Evolutionary conservation across 768 basidiomycete species (phyloP).

Genomic region (Collybia sordida): DNA sequence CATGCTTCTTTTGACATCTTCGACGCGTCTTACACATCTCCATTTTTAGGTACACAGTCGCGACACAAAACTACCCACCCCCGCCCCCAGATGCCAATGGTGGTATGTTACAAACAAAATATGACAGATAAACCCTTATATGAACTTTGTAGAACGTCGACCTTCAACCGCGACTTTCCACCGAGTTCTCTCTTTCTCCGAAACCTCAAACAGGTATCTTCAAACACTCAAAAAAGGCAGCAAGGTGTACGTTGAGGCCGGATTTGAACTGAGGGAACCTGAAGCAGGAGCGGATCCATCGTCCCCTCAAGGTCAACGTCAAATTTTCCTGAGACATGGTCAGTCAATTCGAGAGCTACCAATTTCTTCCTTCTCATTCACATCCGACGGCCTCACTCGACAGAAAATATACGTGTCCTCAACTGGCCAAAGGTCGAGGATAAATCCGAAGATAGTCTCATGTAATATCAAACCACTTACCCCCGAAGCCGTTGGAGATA

Average conservation of each 20-base stretch:
- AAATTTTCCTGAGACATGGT: conserved; percentile 85
- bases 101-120: conserved; percentile 36
- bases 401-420: conserved; percentile 58
- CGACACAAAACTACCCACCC: conserved; percentile 62
- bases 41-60: conserved; percentile 66
- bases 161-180: conserved; percentile 70
- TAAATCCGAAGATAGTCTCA: conserved; percentile 8
- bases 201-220: conserved; percentile 60
- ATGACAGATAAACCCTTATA: not conserved
- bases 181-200: conserved; percentile 70
- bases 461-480: not conserved
- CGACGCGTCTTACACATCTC: not conserved
- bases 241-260: conserved; percentile 80
- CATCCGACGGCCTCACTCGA: conserved; percentile 4
- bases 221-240: conserved; percentile 65
- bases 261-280: conserved; percentile 74
- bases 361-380: not conserved
- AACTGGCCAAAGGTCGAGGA: conserved; percentile 20
- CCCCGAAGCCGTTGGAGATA: not conserved
- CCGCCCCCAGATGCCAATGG: conserved; percentile 61
- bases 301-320: conserved; percentile 72
- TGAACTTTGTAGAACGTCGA: conserved; percentile 42
- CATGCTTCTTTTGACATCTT: not conserved
- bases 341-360: conserved; percentile 14
- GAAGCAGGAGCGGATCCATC: conserved; percentile 63